These are phyloP conservation scores for Chlamydomonas schloesseri DNA, from an alignment of 139 green algal genomes.

Conservation along the genomic window DNA sequence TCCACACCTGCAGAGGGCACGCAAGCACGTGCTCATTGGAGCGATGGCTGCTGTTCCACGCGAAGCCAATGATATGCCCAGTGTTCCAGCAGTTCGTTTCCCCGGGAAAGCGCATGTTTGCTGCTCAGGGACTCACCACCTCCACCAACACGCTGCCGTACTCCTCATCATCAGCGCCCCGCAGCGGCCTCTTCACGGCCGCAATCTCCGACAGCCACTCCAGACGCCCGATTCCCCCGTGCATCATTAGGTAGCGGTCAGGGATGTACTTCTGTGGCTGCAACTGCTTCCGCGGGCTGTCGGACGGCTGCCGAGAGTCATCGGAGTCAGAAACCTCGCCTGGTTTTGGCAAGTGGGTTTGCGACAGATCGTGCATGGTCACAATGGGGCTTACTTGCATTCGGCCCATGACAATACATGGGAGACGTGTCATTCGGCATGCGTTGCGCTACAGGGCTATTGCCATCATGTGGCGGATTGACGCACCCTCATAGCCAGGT, in stretches of 20 bases:
- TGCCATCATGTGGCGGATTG: too few relatives aligned
- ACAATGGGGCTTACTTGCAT: too few relatives aligned
- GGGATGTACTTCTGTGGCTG: neutral
- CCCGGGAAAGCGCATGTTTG: too few relatives aligned
- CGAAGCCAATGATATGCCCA: too few relatives aligned
- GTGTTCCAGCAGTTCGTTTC: too few relatives aligned
- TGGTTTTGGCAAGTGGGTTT: too few relatives aligned
- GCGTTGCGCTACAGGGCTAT: too few relatives aligned
- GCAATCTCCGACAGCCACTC: neutral
- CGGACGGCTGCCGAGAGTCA: neutral
- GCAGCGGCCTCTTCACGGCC: neutral
- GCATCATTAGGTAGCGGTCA: constrained; percentile 15
- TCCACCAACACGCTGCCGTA: neutral
- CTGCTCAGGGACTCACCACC: neutral
- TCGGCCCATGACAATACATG: too few relatives aligned
- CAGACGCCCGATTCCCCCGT: constrained; percentile 23
- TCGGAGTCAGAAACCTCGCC: neutral
- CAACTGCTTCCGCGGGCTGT: neutral
- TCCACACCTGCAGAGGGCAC: constrained; percentile 3
- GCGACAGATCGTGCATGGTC: too few relatives aligned
- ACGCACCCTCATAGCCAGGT: constrained; percentile 17
- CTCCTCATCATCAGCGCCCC: neutral
- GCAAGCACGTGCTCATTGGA: neutral
- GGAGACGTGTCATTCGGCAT: too few relatives aligned
- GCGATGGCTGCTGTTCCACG: too few relatives aligned